Evolutionary conservation across 257 asterid genomes (phyloP), one percentile per base, ranked within the genome.

Genomic region (Handroanthus guayacan): DNA sequence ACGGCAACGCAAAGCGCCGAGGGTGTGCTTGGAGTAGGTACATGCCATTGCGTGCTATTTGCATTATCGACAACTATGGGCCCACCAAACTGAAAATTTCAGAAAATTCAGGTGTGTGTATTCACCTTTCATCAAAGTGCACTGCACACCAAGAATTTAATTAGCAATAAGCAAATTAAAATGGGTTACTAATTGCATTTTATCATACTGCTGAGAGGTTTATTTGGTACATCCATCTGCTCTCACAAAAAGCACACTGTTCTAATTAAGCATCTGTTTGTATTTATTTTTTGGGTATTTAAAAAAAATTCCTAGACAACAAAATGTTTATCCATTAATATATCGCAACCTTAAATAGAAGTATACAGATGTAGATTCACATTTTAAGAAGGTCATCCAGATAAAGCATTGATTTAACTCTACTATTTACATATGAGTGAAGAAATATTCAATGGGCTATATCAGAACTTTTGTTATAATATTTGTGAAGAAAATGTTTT

Each of bases 101-200:
- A 20, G 39, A 37, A 48, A 25, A 25, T 25, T 25, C 31, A 25
- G 13, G 47, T 6, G 14, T 39, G 39, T 9, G 17, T 2, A 47
- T 34, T 50, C 63, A 34, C 39, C 43, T 45, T 31, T 44, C 31
- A n/a, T 2, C 39, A 61, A 16, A 45, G 61, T 9, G 67, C 55
- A 38, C 61, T 13, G 9, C 1, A 4, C 3, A 57, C 39, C 58
- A 37, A 2, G 20, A 56, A 57, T 6, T 55, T 64, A 56, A 45
- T 25, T 18, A 65, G 17, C 47, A 31, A 44, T 31, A 72, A 12
- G n/a, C 16, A 68, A 13, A 58, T 10, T 57, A 20, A 14, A 57
- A 52, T 38, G 43, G 13, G 60, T 9, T 57, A 9, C 69, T 12
- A 43, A 61, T 51, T 77, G 20, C 60, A 57, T 47, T 25, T 54